phyloP scores from a whole-genome alignment of 805 yeast species.

The Saccharomycopsis javanensis region DNA sequence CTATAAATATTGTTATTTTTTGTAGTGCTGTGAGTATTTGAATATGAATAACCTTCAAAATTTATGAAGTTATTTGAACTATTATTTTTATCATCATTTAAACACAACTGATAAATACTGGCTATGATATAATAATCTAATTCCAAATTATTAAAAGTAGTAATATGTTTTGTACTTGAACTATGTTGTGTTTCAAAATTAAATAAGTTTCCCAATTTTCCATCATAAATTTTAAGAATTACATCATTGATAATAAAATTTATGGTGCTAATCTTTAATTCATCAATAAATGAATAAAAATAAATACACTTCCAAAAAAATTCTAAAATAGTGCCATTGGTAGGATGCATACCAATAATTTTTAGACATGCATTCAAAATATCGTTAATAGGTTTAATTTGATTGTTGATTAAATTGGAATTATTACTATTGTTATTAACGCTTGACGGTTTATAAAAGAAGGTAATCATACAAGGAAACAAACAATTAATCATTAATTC shows the following conservation, averaged over 20 bases:
- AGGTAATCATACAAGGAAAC: neutral
- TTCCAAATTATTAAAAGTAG: neutral
- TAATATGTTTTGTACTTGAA: neutral
- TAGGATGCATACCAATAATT: neutral
- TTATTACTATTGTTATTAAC: neutral
- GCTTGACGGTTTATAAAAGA: neutral
- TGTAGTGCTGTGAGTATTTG: neutral
- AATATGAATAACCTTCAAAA: neutral
- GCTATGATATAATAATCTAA: neutral
- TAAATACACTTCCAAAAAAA: neutral
- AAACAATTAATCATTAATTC: constrained; percentile 1
- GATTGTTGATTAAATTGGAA: neutral
- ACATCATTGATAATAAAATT: neutral
- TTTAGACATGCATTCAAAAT: neutral
- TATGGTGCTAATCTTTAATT: neutral
- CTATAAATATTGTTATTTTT: neutral
- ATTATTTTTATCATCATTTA: neutral
- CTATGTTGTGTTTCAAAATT: neutral
- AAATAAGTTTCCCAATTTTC: neutral
- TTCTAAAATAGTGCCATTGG: neutral
- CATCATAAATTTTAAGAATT: neutral
- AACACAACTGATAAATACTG: neutral
- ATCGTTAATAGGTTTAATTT: neutral
- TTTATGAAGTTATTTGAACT: neutral
- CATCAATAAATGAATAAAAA: neutral